Percentiles rank a stretch among this genome's conserved stretches.
phyloP scores from a whole-genome alignment of 371 early-diverging fungal genomes.

The Circinella umbellata region DNA sequence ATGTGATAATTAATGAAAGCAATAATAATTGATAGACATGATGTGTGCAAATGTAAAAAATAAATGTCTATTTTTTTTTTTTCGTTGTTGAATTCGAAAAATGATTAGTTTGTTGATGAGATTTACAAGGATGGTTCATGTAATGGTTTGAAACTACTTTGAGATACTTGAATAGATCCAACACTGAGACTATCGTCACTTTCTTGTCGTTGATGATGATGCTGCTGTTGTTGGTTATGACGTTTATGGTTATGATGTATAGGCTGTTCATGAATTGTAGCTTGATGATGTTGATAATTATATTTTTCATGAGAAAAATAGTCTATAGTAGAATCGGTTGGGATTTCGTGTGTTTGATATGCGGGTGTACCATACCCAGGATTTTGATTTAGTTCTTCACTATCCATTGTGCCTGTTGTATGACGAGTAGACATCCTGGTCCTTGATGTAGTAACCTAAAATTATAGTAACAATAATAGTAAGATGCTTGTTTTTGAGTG shows the following conservation, averaged over 20 bases:
- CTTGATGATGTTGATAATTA: neutral
- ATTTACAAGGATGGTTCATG: constrained; percentile 13
- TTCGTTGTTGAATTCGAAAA: neutral
- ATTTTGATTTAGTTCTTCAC: constrained; percentile 7
- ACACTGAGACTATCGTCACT: constrained; percentile 14
- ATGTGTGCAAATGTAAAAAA: no score
- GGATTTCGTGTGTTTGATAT: constrained; percentile 12
- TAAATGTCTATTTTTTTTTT: no score
- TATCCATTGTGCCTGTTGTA: constrained; percentile 1
- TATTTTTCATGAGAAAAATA: constrained; percentile 16
- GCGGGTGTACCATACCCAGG: neutral
- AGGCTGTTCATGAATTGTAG: neutral
- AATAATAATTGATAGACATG: no score
- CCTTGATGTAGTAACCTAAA: neutral
- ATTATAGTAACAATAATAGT: neutral
- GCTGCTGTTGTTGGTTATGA: neutral
- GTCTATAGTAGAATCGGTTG: neutral
- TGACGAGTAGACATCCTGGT: constrained; percentile 15
- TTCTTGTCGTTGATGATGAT: neutral
- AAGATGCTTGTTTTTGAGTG: neutral
- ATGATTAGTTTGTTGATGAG: no score
- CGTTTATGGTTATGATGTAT: neutral
- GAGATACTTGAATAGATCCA: constrained; percentile 20
- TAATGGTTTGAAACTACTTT: constrained; percentile 20
- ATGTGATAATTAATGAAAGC: no score